Evolutionary conservation across 2,329 filamentous ascomycete species (phyloP), one percentile per base, ranked within the genome.

Genomic region (Whalleya microplaca): DNA sequence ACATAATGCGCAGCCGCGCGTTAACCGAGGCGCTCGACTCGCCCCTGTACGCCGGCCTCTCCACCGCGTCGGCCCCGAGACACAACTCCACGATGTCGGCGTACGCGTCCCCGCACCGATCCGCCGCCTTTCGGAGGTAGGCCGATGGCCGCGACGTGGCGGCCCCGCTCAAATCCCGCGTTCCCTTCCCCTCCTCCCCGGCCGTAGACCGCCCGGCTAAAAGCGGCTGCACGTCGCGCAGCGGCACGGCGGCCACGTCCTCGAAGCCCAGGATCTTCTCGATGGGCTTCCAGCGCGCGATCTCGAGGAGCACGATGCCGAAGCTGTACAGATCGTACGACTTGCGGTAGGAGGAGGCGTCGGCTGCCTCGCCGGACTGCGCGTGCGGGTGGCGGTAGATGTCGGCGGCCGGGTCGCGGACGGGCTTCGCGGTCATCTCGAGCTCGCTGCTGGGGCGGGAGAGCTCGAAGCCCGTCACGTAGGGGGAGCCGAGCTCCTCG

Each of bases 391-490:
- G 45, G n/a, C 45, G 45, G 21, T 48, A 48, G 27, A 48, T n/a
- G 37, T 48, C 45, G 16, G 32, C 10, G 23, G 45, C 23, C 18
- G 27, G 68, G 18, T 75, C 69, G 45, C 75, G 70, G n/a, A n/a
- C 14, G 0, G 73, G 73, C 6, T 70, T 72, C 45, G 79, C 76
- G 3, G 78, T 78, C 64, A 75, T 65, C 55, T 79, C 77, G 8
- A 79, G 79, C 2, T 45, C 29, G 16, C 23, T 21, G 41, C 40
- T 45, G 12, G 55, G 55, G 14, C 80, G 74, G 1, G 77, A 74
- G 62, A 79, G 81, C 50, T 81, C 80, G 66, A 83, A 83, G 16
- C 80, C 79, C 1, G 74, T 76, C 18, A 82, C 67, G 48, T 74
- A 72, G 0, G 78, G 78, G 32, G 65, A 61, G 0, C 53, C 56